phyloP scores from a whole-genome alignment of 2,329 filamentous ascomycete genomes.

The Epichloe elymi region DNA sequence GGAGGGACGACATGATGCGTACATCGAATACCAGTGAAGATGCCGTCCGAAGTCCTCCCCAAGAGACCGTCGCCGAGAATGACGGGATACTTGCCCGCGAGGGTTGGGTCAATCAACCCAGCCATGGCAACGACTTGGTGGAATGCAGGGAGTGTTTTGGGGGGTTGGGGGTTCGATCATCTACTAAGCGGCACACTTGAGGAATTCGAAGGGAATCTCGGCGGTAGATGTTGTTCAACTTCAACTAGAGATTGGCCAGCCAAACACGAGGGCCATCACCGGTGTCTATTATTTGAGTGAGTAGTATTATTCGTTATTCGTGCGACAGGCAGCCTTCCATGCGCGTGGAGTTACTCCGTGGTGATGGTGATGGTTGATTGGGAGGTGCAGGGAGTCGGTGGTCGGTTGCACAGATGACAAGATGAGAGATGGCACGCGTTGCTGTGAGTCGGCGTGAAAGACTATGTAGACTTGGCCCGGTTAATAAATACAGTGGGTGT shows the following conservation, averaged over 20 bases:
- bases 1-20: slow-evolving; percentile 14
- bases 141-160: not conserved
- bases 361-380: not conserved
- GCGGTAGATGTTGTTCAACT: too few species aligned
- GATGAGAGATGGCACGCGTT: too few species aligned
- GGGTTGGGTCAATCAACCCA: slow-evolving; percentile 44
- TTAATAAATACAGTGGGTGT: too few species aligned
- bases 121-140: slow-evolving; percentile 13
- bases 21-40: slow-evolving; percentile 50
- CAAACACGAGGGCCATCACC: not conserved
- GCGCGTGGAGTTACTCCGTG: not conserved
- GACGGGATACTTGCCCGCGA: slow-evolving; percentile 48
- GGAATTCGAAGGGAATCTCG: not conserved
- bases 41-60: slow-evolving; percentile 40
- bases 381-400: not conserved
- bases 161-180: not conserved
- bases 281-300: not conserved
- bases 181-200: not conserved
- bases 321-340: not conserved
- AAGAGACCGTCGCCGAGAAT: slow-evolving; percentile 49
- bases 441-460: too few species aligned
- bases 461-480: too few species aligned
- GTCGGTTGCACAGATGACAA: too few species aligned
- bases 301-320: too few species aligned
- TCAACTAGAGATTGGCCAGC: too few species aligned